These are phyloP conservation scores for Candida sithepensis DNA, from an alignment of 805 yeast genomes.

Conservation along the genomic window DNA sequence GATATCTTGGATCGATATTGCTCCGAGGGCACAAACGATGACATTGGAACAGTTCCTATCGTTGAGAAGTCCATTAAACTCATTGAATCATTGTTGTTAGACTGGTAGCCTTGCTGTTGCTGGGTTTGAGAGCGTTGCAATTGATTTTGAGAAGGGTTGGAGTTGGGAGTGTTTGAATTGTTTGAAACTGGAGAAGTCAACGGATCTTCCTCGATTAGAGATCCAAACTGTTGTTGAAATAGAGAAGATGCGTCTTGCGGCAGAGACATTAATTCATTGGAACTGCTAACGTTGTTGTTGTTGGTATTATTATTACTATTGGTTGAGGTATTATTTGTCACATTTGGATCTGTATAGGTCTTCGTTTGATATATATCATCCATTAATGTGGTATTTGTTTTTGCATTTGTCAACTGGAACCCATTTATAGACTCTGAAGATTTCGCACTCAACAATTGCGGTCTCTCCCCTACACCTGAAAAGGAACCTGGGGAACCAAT, in stretches of 20 bases:
- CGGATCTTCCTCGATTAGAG: not conserved
- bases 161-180: constrained; percentile 2
- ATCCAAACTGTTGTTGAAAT: constrained; percentile 1
- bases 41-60: constrained; percentile 4
- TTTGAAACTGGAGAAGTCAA: not conserved
- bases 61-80: not conserved
- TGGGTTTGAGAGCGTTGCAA: not conserved
- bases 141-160: not conserved
- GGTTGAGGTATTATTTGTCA: not conserved
- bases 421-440: constrained; percentile 23
- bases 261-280: not conserved
- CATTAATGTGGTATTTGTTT: constrained; percentile 33
- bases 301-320: not conserved
- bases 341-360: constrained; percentile 25
- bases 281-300: not conserved
- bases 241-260: not conserved
- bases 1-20: not conserved
- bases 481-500: constrained; percentile 23
- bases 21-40: not conserved
- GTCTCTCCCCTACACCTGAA: constrained; percentile 19
- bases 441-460: constrained; percentile 23
- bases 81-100: not conserved
- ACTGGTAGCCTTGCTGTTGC: not conserved
- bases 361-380: constrained; percentile 31
- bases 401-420: constrained; percentile 27